These are phyloP conservation scores for Starmera pachycereana DNA, from an alignment of 805 yeast species.

Conservation along the genomic window DNA sequence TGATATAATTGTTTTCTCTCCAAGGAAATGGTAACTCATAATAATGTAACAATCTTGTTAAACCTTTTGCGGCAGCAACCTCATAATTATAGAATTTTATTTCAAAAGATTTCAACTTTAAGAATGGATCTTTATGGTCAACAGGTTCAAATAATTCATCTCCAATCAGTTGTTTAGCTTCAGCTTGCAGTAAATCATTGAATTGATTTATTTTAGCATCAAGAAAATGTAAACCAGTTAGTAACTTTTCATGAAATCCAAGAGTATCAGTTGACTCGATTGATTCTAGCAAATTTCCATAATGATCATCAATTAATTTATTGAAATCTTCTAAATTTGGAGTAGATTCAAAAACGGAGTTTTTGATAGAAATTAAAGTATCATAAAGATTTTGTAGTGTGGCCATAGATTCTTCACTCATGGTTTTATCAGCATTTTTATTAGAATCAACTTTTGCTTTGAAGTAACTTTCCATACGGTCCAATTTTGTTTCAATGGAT, in stretches of 20 bases:
- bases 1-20: conserved; percentile 84
- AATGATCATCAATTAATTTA: conserved; percentile 16
- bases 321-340: conserved; percentile 14
- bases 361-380: conserved; percentile 16
- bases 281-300: conserved; percentile 14
- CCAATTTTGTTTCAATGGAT: conserved; percentile 17
- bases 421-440: background rate
- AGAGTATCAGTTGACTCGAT: conserved; percentile 13
- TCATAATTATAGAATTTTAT: conserved; percentile 37
- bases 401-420: conserved; percentile 10
- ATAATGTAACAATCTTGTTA: conserved; percentile 49
- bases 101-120: conserved; percentile 16
- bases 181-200: conserved; percentile 22
- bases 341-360: conserved; percentile 13
- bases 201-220: conserved; percentile 31
- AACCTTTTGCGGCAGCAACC: conserved; percentile 33
- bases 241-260: conserved; percentile 21
- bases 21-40: conserved; percentile 87
- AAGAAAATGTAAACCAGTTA: conserved; percentile 26
- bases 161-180: conserved; percentile 10
- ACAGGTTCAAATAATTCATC: conserved; percentile 12
- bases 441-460: conserved; percentile 1
- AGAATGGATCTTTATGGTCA: conserved; percentile 9
- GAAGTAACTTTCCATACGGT: conserved; percentile 15
- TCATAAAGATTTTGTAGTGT: conserved; percentile 17